Base-by-base conservation (phyloP, 1,284 basidiomycete genomes). In the Rhodotorula mucilaginosa region DNA sequence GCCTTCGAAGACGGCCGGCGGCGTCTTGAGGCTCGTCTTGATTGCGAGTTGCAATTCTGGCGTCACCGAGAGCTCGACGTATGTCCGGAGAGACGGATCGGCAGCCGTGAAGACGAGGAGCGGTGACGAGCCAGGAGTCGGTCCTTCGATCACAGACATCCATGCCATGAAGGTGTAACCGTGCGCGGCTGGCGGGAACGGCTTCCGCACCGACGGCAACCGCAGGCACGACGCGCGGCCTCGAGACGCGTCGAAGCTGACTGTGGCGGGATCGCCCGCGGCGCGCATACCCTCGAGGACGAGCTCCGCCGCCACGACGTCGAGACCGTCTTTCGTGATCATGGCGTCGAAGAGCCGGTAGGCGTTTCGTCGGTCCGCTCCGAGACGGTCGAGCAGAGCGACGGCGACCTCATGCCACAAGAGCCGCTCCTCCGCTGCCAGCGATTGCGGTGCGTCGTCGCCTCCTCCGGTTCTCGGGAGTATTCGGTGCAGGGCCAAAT, bases 111-210 rank as follows among this genome's bases (percentile, higher is more conserved):
- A 52, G 48, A 67, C 29, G 60, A 64, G 54, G 39, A 65, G 63
- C 13, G 48, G 61, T 10, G 65, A 57, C 26, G 60, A 57, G 39
- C 39, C 12, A 8, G 39, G 10, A 15, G 34, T 58, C 12, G 58
- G 31, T 18, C 49, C 34, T 8, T 26, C 2, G 18, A 57, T 56
- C 60, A 72, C 60, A 26, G n/a, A 47, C 57, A 72, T 49, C 71
- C 71, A 72, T 34, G 59, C 68, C 44, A 72, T 49, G 65, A 64
- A 67, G 44, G 71, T 58, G 61, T 70, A 69, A 23, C 71, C 71
- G 63, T 70, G 64, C 8, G 67, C 69, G 8, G 67, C 49, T 0
- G 71, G 71, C 26, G 68, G 68, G n/a, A 69, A 70, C 19, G 60
- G 56, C 6, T 60, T 52, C 2, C 68, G 64, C 29, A 72, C 62